Base-by-base conservation (phyloP, 2,329 filamentous ascomycete species). In the Celoporthe dispersa region DNA sequence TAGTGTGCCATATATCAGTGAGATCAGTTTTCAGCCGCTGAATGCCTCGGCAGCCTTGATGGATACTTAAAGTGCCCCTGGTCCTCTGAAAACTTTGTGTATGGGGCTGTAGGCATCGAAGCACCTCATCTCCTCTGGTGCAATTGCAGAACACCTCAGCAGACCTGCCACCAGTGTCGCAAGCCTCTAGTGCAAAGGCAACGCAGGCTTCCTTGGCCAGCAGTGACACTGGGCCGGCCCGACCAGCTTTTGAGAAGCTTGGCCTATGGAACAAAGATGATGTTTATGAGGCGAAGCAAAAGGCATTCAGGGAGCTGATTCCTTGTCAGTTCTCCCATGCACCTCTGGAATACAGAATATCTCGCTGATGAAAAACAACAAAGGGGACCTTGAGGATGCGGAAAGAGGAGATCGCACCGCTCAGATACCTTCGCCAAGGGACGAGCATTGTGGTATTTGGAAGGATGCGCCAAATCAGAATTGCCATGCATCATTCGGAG, bases 391-490 rank as follows among this genome's bases (percentile, higher is more conserved):
- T 25, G 48, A 22, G 8, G 48, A 53, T 53, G 4, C 22, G 14
- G 8, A 25, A 57, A 33, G 2, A 33, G 4, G n/a, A 35, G 16
- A 60, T 33, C 16, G 31, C 31, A 14, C 3, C 28, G 28, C 31
- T 35, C 16, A 22, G 2, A 60, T 22, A 14, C 35, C 35, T 16
- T 60, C 31, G 55, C 55, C 55, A 22, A 60, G 16, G 14, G 66
- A 68, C 28, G 16, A 63, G 31, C 44, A 68, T n/a, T 63, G 66
- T 28, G 66, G 66, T 12, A 33, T 41, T 7, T 68, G 66, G 66
- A 33, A 63, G 25, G 16, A 68, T 39, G 22, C 66, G 2, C 44
- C 44, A 33, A 63, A 68, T 12, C 35, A 41, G 1, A 28, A n/a
- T 14, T 62, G 59, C 5, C 41, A 68, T n/a, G 66, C 59, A 25